A percentile compares a stretch with the other conserved stretches of the same genome.
phyloP scores from a whole-genome alignment of 2,329 filamentous ascomycete genomes.

The Xylariaceae sp. region DNA sequence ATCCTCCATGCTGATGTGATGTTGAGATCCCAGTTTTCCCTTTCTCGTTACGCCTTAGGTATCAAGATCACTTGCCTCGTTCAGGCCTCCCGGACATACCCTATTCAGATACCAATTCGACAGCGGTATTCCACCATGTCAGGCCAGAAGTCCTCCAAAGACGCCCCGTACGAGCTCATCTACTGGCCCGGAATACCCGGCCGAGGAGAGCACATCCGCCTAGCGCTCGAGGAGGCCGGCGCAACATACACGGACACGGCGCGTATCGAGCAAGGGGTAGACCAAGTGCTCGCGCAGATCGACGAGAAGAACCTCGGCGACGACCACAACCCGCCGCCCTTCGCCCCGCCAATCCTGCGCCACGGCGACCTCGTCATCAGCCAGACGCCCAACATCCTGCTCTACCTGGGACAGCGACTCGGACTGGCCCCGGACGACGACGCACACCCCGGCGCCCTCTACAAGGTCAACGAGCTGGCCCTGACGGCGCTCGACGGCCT shows the following conservation, averaged over 20 bases:
- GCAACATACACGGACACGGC: constrained; percentile 66
- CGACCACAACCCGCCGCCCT: constrained; percentile 62
- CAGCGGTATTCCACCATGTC: constrained; percentile 23
- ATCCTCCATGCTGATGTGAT: constrained; percentile 7
- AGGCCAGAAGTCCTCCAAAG: constrained; percentile 45
- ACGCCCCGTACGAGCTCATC: constrained; percentile 62
- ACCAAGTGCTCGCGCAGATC: constrained; percentile 52
- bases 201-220: constrained; percentile 73
- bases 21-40: constrained; percentile 3
- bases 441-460: constrained; percentile 49
- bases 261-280: constrained; percentile 50
- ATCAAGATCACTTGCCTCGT: not conserved
- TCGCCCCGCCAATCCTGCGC: constrained; percentile 69
- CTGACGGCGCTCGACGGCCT: constrained; percentile 73
- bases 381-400: constrained; percentile 74
- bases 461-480: constrained; percentile 63
- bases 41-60: not conserved
- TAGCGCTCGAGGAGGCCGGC: constrained; percentile 70
- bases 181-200: constrained; percentile 76
- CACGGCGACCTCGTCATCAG: constrained; percentile 63
- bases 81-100: not conserved
- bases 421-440: constrained; percentile 54
- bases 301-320: constrained; percentile 50
- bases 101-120: not conserved
- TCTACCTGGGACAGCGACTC: constrained; percentile 67